Evolutionary conservation across 148 eudicot genomes (phyloP), one percentile per base, ranked within the genome.

Genomic region (Linanthus parryae): DNA sequence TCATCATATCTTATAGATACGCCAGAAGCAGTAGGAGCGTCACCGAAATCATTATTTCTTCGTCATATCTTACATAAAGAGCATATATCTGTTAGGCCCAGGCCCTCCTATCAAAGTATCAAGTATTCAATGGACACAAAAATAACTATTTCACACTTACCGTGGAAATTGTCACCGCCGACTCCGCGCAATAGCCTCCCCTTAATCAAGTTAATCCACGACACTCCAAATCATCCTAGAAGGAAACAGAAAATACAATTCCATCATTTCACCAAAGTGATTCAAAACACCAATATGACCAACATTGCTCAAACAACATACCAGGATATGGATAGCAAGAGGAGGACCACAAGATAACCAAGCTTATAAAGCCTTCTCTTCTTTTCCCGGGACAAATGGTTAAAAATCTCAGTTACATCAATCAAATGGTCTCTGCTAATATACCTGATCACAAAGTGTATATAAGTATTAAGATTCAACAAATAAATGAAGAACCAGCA

Each of bases 181-280:
- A n/a, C n/a, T n/a, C n/a, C n/a, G n/a, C n/a, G n/a, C n/a, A n/a
- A n/a, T n/a, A n/a, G n/a, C n/a, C n/a, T n/a, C n/a, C n/a, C n/a
- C n/a, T n/a, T n/a, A n/a, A n/a, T n/a, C n/a, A n/a, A n/a, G n/a
- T n/a, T n/a, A n/a, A n/a, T n/a, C n/a, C n/a, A 71, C 68, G 12
- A 76, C 58, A 68, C 53, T 72, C 74, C 68, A 68, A 35, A 76
- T 65, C 81, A 76, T 76, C 81, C 81, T 76, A 51, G 48, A n/a
- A n/a, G n/a, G n/a, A n/a, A n/a, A n/a, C n/a, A n/a, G n/a, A n/a
- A n/a, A n/a, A n/a, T n/a, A n/a, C n/a, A n/a, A n/a, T n/a, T n/a
- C n/a, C n/a, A n/a, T n/a, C n/a, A n/a, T n/a, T 3, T 27, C 26
- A 20, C 26, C 10, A 48, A 48, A n/a, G 5, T 5, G 8, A 7